Evolutionary conservation across 164 flowering plant species (phyloP).

Genomic region (Protea cynaroides): DNA sequence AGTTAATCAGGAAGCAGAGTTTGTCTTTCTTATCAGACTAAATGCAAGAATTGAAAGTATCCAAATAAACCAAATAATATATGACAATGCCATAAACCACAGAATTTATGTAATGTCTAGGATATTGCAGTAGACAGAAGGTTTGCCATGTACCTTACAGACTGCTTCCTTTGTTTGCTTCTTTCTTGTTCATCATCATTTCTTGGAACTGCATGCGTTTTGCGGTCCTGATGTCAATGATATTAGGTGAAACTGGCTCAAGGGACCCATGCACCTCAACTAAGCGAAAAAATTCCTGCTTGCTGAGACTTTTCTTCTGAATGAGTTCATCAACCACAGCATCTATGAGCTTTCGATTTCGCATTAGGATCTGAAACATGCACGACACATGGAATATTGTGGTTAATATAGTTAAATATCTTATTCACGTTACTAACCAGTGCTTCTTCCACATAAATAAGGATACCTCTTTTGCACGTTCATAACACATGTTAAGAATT

Average conservation of each 20-base stretch:
- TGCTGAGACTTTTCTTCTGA: slow-evolving; percentile 63
- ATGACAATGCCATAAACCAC: background rate
- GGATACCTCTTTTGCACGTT: slow-evolving; percentile 75
- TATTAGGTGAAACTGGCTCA: slow-evolving; percentile 51
- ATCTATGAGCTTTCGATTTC: slow-evolving; percentile 61
- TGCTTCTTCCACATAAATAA: background rate
- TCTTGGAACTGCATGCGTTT: slow-evolving; percentile 50
- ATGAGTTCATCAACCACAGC: slow-evolving; percentile 68
- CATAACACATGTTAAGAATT: slow-evolving; percentile 61
- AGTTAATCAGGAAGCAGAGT: too few relatives aligned
- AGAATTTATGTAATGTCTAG: background rate
- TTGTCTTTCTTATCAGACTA: too few relatives aligned
- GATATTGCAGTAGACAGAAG: background rate
- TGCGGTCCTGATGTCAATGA: slow-evolving; percentile 54
- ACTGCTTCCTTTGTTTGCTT: slow-evolving; percentile 21
- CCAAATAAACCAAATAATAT: background rate
- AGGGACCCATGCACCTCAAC: slow-evolving; percentile 62
- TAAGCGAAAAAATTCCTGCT: slow-evolving; percentile 62
- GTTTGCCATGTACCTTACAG: slow-evolving; percentile 17
- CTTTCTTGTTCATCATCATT: slow-evolving; percentile 31
- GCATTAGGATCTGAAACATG: slow-evolving; percentile 53
- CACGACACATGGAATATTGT: background rate
- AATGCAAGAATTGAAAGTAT: background rate
- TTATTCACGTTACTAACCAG: background rate
- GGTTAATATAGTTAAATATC: background rate